Evolutionary conservation across 2,329 filamentous ascomycete genomes (phyloP).

Genomic region (Orbilia brochopaga): DNA sequence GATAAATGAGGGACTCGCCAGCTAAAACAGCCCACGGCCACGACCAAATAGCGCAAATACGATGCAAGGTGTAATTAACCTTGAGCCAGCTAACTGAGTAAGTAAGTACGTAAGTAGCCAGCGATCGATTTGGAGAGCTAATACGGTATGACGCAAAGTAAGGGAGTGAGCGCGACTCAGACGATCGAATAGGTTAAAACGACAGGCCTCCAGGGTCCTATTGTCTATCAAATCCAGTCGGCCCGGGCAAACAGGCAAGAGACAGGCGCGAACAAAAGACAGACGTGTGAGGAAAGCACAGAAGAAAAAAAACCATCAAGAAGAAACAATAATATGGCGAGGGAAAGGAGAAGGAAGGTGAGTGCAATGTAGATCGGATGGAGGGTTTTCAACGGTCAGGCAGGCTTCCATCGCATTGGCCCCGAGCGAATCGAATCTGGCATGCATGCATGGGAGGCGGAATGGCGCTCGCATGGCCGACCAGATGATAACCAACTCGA

Average conservation of each 20-base stretch:
- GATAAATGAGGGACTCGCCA: slow-evolving; percentile 17
- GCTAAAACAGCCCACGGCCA: neutral
- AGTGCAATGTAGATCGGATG: slow-evolving; percentile 44
- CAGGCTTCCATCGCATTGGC: slow-evolving; percentile 5
- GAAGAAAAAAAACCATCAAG: too few relatives aligned
- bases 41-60: slow-evolving; percentile 1
- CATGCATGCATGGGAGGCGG: slow-evolving; percentile 9
- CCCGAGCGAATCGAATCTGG: slow-evolving; percentile 1
- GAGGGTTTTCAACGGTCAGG: slow-evolving; percentile 47
- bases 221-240: slow-evolving; percentile 19
- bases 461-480: slow-evolving; percentile 18
- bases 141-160: slow-evolving; percentile 32
- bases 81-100: too few relatives aligned
- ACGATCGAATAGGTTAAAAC: slow-evolving; percentile 30
- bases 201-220: slow-evolving; percentile 43
- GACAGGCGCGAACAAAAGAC: slow-evolving; percentile 20
- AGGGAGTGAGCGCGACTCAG: slow-evolving; percentile 31
- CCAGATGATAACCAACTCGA: neutral
- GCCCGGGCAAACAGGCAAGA: neutral
- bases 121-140: too few relatives aligned
- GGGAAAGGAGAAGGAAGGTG: slow-evolving; percentile 43
- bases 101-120: too few relatives aligned
- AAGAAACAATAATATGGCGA: slow-evolving; percentile 27
- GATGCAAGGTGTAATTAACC: too few relatives aligned
- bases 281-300: slow-evolving; percentile 19